phyloP scores from a whole-genome alignment of 2,329 filamentous ascomycete species.

The Fusarium pseudoanthophilum region DNA sequence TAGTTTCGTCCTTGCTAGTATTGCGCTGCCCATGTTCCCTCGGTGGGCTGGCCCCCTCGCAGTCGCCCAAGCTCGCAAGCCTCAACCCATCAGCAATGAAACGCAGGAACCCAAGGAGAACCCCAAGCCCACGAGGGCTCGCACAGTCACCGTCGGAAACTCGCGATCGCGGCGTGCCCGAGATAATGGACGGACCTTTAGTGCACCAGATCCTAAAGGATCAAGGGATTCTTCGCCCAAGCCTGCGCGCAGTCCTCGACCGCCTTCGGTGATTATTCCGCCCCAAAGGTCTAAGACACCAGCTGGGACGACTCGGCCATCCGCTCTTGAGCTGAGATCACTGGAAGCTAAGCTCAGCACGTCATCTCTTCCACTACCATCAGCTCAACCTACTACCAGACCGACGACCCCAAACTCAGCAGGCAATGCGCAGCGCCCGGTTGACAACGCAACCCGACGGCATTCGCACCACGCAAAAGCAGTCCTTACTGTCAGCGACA shows the following conservation, averaged over 20 bases:
- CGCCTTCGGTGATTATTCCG: constrained; percentile 35
- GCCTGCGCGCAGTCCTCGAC: constrained; percentile 40
- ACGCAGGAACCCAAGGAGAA: constrained; percentile 54
- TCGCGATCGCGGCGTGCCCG: constrained; percentile 62
- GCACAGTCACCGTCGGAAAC: constrained; percentile 69
- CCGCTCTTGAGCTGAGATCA: constrained; percentile 63
- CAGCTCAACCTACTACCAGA: constrained; percentile 62
- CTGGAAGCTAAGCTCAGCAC: constrained; percentile 73
- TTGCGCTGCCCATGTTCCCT: constrained; percentile 80
- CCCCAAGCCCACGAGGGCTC: constrained; percentile 66
- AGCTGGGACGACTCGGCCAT: constrained; percentile 55
- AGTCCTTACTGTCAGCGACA: constrained; percentile 66
- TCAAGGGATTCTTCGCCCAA: constrained; percentile 44
- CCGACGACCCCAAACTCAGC: constrained; percentile 69
- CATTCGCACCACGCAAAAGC: constrained; percentile 72
- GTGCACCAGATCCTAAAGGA: constrained; percentile 54
- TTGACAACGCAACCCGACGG: constrained; percentile 63
- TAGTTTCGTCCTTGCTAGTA: constrained; percentile 80
- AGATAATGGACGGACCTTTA: constrained; percentile 57
- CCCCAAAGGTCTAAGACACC: constrained; percentile 48
- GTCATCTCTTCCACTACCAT: constrained; percentile 73
- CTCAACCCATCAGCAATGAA: constrained; percentile 58
- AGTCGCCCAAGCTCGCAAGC: constrained; percentile 83
- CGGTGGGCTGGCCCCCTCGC: constrained; percentile 82
- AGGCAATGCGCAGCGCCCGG: constrained; percentile 57